Conservation (phyloP, 2,329 filamentous ascomycete species). For the Phoma herbarum region DNA sequence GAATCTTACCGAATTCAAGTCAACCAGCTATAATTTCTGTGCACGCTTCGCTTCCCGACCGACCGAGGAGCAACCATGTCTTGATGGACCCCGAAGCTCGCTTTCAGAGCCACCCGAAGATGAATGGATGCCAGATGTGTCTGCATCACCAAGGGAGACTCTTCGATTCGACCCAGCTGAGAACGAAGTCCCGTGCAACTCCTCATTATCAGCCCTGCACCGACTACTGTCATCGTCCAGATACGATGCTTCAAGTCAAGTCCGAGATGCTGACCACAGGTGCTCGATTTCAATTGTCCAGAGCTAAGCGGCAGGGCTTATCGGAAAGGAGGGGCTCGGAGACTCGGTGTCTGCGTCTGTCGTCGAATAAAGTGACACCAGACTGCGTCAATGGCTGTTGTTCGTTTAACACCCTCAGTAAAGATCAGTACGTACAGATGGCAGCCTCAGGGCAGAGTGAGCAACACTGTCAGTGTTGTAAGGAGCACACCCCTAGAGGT, state of each 20-base stretch:
- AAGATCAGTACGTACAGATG: neutral
- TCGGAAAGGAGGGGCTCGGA: neutral
- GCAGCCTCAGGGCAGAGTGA: neutral
- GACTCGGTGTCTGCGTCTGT: neutral
- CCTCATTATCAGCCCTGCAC: neutral
- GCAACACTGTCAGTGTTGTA: neutral
- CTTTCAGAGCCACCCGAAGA: neutral
- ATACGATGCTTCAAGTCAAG: neutral
- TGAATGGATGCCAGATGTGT: neutral
- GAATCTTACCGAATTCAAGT: neutral
- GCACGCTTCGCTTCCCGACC: neutral
- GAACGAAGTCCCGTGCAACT: neutral
- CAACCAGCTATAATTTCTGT: neutral
- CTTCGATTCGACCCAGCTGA: neutral
- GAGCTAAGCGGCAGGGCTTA: neutral
- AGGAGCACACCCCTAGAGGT: neutral
- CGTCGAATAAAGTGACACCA: neutral
- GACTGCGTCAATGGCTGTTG: slow-evolving; percentile 1
- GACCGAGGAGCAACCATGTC: neutral
- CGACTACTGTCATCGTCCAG: neutral
- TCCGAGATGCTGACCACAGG: neutral
- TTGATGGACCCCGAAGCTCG: neutral
- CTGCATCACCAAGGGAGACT: neutral
- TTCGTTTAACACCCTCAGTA: neutral
- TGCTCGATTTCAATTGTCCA: no score